Percentiles rank a stretch among this genome's conserved stretches.
phyloP scores from a whole-genome alignment of 73 alveolate genomes.

The Tetrahymena thermophila region DNA sequence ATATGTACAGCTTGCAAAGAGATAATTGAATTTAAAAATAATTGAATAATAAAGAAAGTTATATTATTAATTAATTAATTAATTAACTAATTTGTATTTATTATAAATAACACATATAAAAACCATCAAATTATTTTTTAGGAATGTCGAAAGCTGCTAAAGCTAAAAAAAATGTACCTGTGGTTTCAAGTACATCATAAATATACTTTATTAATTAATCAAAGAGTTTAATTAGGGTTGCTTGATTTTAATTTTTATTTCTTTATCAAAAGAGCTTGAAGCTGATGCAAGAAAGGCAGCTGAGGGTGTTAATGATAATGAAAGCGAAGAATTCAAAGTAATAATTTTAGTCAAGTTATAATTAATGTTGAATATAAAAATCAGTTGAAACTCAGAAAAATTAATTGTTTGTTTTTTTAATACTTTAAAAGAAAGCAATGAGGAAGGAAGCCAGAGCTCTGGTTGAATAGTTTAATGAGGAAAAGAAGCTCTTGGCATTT shows the following conservation, averaged over 20 bases:
- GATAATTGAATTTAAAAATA: neutral
- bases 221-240: neutral
- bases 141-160: neutral
- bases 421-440: slow-evolving; percentile 36
- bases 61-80: neutral
- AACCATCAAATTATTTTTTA: neutral
- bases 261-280: slow-evolving; percentile 41
- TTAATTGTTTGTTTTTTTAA: neutral
- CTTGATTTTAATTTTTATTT: too few species aligned
- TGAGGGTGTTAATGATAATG: slow-evolving; percentile 73
- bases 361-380: too few species aligned
- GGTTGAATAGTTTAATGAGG: slow-evolving; percentile 73
- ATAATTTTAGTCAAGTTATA: neutral
- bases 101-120: neutral
- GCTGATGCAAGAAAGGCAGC: slow-evolving; percentile 74
- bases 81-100: neutral
- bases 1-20: neutral
- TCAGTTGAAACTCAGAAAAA: neutral
- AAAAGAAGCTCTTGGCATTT: slow-evolving; percentile 84
- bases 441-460: slow-evolving; percentile 76
- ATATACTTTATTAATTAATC: neutral
- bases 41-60: neutral
- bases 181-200: neutral
- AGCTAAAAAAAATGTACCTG: neutral
- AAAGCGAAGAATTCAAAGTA: slow-evolving; percentile 69